phyloP scores from a whole-genome alignment of 2,329 filamentous ascomycete genomes.

The Podosphaera aphanis region DNA sequence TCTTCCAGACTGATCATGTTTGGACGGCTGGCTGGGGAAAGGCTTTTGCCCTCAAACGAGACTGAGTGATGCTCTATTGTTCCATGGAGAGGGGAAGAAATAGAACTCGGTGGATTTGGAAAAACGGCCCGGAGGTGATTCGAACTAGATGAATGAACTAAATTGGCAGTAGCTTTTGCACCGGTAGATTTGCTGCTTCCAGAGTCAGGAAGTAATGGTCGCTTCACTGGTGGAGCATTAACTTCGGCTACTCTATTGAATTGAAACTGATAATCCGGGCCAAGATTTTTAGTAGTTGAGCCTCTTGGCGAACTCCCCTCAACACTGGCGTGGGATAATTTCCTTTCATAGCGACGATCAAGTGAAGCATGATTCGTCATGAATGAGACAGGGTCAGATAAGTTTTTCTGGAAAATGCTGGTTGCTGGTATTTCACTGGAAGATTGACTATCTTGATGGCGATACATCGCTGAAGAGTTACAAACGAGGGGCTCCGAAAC shows the following conservation, averaged over 20 bases:
- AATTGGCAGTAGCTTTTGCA: not conserved
- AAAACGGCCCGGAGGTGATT: not conserved
- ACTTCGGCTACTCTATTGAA: not conserved
- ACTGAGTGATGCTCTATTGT: constrained; percentile 2
- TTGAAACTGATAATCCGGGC: not conserved
- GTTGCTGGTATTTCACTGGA: not conserved
- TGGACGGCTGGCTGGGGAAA: constrained; percentile 1
- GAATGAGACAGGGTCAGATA: not conserved
- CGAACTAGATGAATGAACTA: not conserved
- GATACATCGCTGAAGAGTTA: not conserved
- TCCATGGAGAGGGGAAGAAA: constrained; percentile 3
- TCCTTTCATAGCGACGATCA: not conserved
- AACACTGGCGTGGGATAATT: not conserved
- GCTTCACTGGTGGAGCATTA: not conserved
- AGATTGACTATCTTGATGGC: not conserved
- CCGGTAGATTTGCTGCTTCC: not conserved
- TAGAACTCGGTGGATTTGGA: not conserved
- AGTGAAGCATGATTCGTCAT: not conserved
- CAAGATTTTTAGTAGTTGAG: not conserved
- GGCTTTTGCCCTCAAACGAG: constrained; percentile 2
- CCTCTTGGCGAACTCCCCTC: not conserved
- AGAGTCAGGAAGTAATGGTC: not conserved
- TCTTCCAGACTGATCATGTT: constrained; percentile 4
- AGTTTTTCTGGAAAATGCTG: not conserved
- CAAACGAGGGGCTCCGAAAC: not conserved